phyloP scores from a whole-genome alignment of 2,329 filamentous ascomycete species.

The Clonostachys sp. region DNA sequence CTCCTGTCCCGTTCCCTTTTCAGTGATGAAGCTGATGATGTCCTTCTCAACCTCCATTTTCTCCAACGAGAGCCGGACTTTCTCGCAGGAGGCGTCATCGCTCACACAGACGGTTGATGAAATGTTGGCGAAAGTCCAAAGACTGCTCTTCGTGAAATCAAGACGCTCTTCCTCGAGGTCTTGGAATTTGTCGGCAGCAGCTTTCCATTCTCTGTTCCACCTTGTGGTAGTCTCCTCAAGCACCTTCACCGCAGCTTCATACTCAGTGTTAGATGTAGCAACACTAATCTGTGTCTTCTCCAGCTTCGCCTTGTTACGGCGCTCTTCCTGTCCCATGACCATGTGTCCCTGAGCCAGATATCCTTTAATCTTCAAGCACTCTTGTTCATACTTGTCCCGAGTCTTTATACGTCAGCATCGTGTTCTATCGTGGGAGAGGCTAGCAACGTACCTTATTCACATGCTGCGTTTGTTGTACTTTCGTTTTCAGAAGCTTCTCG shows the following conservation, averaged over 20 bases:
- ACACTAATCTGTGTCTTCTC: slow-evolving; percentile 98
- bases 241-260: slow-evolving; percentile 87
- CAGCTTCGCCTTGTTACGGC: slow-evolving; percentile 97
- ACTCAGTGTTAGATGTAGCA: slow-evolving; percentile 85
- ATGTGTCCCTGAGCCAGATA: slow-evolving; percentile 98
- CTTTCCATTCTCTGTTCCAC: slow-evolving; percentile 99
- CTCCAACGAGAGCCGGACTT: slow-evolving; percentile 88
- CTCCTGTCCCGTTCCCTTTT: slow-evolving; percentile 88
- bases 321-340: slow-evolving; percentile 99
- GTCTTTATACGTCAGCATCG: slow-evolving; percentile 43
- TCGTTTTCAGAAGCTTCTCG: slow-evolving; percentile 89
- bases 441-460: slow-evolving; percentile 75
- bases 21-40: slow-evolving; percentile 82
- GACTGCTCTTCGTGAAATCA: slow-evolving; percentile 94
- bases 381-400: slow-evolving; percentile 92
- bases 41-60: slow-evolving; percentile 97
- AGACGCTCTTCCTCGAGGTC: slow-evolving; percentile 95
- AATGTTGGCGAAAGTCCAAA: slow-evolving; percentile 98
- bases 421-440: not conserved
- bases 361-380: slow-evolving; percentile 96
- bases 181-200: slow-evolving; percentile 97
- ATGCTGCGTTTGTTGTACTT: slow-evolving; percentile 82
- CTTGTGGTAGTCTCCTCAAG: slow-evolving; percentile 91
- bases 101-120: slow-evolving; percentile 96
- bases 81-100: slow-evolving; percentile 94